Conservation (phyloP, 495 filamentous ascomycete genomes). For the Evernia prunastri region DNA sequence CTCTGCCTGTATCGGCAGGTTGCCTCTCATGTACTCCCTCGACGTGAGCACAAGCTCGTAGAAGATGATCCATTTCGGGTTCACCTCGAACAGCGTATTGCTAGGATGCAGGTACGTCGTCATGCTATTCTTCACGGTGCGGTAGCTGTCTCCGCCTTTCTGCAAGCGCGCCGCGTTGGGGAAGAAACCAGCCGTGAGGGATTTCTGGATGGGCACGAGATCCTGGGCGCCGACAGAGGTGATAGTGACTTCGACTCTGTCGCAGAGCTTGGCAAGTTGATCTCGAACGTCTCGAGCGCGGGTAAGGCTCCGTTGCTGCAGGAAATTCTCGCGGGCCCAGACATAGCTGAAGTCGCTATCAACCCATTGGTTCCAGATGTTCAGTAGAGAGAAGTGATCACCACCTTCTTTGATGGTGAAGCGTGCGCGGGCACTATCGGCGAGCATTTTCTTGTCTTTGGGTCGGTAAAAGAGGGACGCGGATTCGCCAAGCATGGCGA, state of each 20-base stretch:
- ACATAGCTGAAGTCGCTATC: constrained; percentile 84
- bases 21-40: constrained; percentile 88
- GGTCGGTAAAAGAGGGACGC: constrained; percentile 90
- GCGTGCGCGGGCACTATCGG: constrained; percentile 82
- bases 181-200: constrained; percentile 90
- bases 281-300: constrained; percentile 90
- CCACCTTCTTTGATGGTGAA: constrained; percentile 92
- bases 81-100: constrained; percentile 69
- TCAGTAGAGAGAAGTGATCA: constrained; percentile 85
- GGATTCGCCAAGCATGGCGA: constrained; percentile 87
- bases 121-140: constrained; percentile 89
- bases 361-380: constrained; percentile 96
- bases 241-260: constrained; percentile 76
- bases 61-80: constrained; percentile 86
- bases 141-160: constrained; percentile 78
- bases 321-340: constrained; percentile 90
- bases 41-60: constrained; percentile 89
- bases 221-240: constrained; percentile 65
- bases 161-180: constrained; percentile 85
- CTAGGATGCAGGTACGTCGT: constrained; percentile 88
- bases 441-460: constrained; percentile 95
- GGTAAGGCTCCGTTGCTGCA: constrained; percentile 80
- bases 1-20: constrained; percentile 74
- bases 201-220: constrained; percentile 71
- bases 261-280: constrained; percentile 89